phyloP scores from a whole-genome alignment of 2,329 filamentous ascomycete species.

The Aspergillus floridensis region DNA sequence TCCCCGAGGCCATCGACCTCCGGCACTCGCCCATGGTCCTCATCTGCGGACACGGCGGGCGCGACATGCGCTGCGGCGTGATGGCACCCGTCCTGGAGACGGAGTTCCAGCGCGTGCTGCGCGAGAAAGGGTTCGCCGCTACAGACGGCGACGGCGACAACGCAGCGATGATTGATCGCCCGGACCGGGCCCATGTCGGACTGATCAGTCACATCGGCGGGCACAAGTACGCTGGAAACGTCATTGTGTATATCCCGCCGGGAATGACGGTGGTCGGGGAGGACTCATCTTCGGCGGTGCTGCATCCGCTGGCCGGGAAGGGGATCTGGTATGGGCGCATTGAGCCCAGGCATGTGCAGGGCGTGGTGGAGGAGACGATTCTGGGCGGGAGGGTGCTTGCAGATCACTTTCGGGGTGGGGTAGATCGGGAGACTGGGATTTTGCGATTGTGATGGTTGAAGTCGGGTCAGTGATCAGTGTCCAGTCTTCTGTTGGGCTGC shows the following conservation, averaged over 20 bases:
- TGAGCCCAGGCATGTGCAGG: conserved; percentile 81
- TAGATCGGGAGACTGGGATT: conserved; percentile 70
- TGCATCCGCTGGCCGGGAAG: conserved; percentile 40
- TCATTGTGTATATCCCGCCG: conserved; percentile 71
- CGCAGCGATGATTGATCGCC: conserved; percentile 24
- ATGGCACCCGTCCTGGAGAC: conserved; percentile 69
- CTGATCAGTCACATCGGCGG: conserved; percentile 81
- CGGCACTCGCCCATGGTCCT: conserved; percentile 61
- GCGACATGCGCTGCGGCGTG: conserved; percentile 79
- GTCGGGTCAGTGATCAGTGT: too few relatives aligned
- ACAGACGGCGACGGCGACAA: conserved; percentile 14
- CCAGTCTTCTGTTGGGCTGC: too few relatives aligned
- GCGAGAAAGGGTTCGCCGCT: conserved; percentile 29
- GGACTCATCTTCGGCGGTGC: conserved; percentile 11
- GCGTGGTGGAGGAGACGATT: conserved; percentile 81
- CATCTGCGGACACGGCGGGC: conserved; percentile 80
- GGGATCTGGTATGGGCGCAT: conserved; percentile 84
- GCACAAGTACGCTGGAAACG: conserved; percentile 92
- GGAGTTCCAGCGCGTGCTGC: conserved; percentile 60
- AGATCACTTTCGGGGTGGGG: conserved; percentile 79
- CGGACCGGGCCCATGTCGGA: conserved; percentile 39
- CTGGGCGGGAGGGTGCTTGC: conserved; percentile 82
- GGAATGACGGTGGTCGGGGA: conserved; percentile 24
- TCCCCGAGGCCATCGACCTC: conserved; percentile 64
- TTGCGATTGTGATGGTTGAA: conserved; percentile 53